A percentile compares a stretch with the other conserved stretches of the same genome.
These are phyloP conservation scores for Myrica gale DNA, from an alignment of 306 rosid genomes.

Conservation along the genomic window DNA sequence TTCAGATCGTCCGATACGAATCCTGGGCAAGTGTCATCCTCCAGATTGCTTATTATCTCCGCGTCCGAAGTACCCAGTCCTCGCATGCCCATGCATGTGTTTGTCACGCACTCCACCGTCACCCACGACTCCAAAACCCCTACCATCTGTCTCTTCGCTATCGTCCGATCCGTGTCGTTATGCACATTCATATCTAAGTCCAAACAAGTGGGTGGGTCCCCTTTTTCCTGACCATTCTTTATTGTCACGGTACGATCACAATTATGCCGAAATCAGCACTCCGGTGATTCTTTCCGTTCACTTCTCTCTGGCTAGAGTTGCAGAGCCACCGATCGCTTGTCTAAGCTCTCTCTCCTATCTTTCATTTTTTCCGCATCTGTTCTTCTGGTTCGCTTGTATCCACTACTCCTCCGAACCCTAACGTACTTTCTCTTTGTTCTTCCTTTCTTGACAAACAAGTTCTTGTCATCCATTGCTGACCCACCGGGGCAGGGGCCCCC, in stretches of 20 bases:
- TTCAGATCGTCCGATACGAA: constrained; percentile 49
- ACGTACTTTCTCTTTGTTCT: constrained; percentile 60
- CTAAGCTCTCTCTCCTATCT: not conserved
- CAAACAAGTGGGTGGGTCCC: constrained; percentile 3
- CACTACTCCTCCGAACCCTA: constrained; percentile 44
- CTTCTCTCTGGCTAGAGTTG: constrained; percentile 45
- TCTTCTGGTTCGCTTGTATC: constrained; percentile 1
- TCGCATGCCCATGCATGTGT: constrained; percentile 43
- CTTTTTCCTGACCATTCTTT: not conserved
- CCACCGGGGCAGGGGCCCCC: constrained; percentile 17
- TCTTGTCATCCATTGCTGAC: not conserved
- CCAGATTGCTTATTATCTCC: constrained; percentile 41
- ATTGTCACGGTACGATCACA: not conserved
- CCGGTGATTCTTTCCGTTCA: constrained; percentile 8
- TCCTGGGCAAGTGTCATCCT: constrained; percentile 56
- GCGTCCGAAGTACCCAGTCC: constrained; percentile 41
- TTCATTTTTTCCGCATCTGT: not conserved
- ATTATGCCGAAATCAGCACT: constrained; percentile 23
- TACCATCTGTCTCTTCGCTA: not conserved
- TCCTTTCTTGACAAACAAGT: not conserved
- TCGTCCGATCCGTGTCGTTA: constrained; percentile 13
- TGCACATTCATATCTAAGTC: not conserved
- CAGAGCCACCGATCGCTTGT: constrained; percentile 24
- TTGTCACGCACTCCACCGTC: constrained; percentile 53
- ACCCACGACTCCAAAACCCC: constrained; percentile 39